Percentiles rank a stretch among this genome's conserved stretches.
These are phyloP conservation scores for Trametes villosa DNA, from an alignment of 768 basidiomycete species.

Conservation along the genomic window DNA sequence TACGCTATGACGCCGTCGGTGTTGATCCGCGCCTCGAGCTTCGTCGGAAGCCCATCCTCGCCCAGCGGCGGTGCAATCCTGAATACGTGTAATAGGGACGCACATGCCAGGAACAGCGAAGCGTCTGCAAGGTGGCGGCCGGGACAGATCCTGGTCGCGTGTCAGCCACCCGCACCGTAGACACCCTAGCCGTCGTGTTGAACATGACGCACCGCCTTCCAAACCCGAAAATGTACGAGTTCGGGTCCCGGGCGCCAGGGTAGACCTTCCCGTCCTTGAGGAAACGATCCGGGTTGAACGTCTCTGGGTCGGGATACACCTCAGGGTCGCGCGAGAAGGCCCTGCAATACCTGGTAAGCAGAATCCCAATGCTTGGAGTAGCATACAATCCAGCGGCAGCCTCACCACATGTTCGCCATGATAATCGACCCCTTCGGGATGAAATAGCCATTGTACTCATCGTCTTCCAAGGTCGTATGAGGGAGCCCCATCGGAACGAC, in stretches of 20 bases:
- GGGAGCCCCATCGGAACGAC: slow-evolving; percentile 1
- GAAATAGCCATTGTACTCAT: slow-evolving; percentile 27
- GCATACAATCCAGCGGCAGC: neutral
- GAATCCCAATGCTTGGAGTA: neutral
- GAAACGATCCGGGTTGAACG: slow-evolving; percentile 54
- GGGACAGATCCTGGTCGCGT: slow-evolving; percentile 16
- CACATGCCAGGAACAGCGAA: slow-evolving; percentile 18
- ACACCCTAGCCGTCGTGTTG: neutral
- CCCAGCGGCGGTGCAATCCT: slow-evolving; percentile 8
- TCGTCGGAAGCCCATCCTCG: neutral
- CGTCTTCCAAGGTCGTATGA: slow-evolving; percentile 15
- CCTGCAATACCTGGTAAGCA: neutral
- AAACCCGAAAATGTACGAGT: slow-evolving; percentile 6
- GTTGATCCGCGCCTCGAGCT: neutral
- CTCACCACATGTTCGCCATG: slow-evolving; percentile 21
- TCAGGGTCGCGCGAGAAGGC: slow-evolving; percentile 28
- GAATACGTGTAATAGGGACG: slow-evolving; percentile 19
- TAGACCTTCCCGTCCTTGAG: slow-evolving; percentile 30
- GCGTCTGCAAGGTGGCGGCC: slow-evolving; percentile 25
- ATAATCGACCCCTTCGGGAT: slow-evolving; percentile 30
- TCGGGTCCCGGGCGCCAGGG: slow-evolving; percentile 3
- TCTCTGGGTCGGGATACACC: slow-evolving; percentile 46
- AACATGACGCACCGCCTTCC: neutral
- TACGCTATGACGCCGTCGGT: neutral
- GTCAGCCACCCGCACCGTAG: neutral